These are phyloP conservation scores for Luvunga scandens DNA, from an alignment of 345 rosid species.

Conservation along the genomic window DNA sequence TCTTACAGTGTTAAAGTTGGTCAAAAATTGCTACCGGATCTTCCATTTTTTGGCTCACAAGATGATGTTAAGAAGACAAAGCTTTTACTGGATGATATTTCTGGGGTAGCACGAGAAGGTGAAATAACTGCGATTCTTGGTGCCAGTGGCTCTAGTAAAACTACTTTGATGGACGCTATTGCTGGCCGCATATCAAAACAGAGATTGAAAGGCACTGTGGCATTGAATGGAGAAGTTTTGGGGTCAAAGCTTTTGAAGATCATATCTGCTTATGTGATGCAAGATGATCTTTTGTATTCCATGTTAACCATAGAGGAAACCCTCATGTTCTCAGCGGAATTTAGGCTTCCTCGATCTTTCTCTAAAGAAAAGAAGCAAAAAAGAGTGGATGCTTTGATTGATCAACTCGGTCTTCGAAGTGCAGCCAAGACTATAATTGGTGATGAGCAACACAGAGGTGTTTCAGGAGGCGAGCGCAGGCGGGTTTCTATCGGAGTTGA, in stretches of 20 bases:
- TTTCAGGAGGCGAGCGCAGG: constrained; percentile 90
- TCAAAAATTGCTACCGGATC: background rate
- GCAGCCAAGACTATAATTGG: constrained; percentile 90
- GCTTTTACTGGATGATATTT: constrained; percentile 31
- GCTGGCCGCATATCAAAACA: constrained; percentile 71
- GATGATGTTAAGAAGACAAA: constrained; percentile 1
- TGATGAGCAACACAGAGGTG: constrained; percentile 91
- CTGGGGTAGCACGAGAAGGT: constrained; percentile 65
- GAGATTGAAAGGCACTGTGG: constrained; percentile 69
- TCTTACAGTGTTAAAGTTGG: background rate
- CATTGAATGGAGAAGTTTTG: constrained; percentile 68
- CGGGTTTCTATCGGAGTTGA: constrained; percentile 79
- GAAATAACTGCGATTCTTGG: constrained; percentile 94
- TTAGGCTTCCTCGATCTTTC: constrained; percentile 84
- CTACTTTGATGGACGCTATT: constrained; percentile 83
- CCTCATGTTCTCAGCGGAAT: constrained; percentile 89
- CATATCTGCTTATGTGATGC: constrained; percentile 94
- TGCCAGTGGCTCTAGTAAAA: constrained; percentile 92
- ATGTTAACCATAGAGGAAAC: constrained; percentile 95
- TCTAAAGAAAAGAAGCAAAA: constrained; percentile 64
- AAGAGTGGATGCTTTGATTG: constrained; percentile 81
- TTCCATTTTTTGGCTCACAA: background rate
- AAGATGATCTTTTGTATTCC: constrained; percentile 86
- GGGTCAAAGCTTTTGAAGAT: constrained; percentile 70
- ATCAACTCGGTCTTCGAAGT: constrained; percentile 72